Evolutionary conservation across 208 protist genomes (phyloP), one percentile per base, ranked within the genome.

Genomic region (Naegleria gruberi): DNA sequence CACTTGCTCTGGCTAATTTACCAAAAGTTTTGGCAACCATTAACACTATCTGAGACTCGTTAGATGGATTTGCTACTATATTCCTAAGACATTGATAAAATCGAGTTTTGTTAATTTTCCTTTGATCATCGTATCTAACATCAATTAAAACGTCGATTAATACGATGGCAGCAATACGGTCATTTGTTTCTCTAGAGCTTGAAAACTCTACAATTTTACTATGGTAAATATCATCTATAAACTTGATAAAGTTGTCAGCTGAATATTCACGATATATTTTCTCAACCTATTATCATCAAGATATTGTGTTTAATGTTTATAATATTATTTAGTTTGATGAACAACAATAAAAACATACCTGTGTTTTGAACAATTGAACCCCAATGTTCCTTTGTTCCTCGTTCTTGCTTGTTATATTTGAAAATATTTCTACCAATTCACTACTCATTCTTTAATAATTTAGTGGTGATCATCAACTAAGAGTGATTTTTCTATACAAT

Each of bases 121-220:
- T 88, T 23, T 55, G 84, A 88, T 88, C 84, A 42, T 88, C 84
- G 65, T 88, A 88, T 30, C 42, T 4, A 17, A 88, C n/a, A 26
- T 88, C 84, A 42, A 88, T 88, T 43, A 88, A 41, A 30, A 45
- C 17, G n/a, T 88, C 84, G 19, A 88, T 65, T 26, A 42, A 37
- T 43, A 65, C 26, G 34, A 88, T 65, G 6, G 45, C 84, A 23
- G n/a, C 45, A 30, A 65, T 88, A 37, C 45, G 46, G n/a, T 88
- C 84, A 43, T 47, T 57, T 19, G n/a, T 42, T 17, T 88, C 84
- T 65, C 45, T 88, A 37, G 84, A 88, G 30, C 46, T 88, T 12
- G 65, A 19, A 19, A 88, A n/a, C 34, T 65, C 84, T 30, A 23
- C 37, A 43, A 88, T 40, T 41, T 57, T 42, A 30, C 30, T 65